Evolutionary conservation across 371 early-diverging fungal genomes (phyloP).

Genomic region (Parasitella parasitica): DNA sequence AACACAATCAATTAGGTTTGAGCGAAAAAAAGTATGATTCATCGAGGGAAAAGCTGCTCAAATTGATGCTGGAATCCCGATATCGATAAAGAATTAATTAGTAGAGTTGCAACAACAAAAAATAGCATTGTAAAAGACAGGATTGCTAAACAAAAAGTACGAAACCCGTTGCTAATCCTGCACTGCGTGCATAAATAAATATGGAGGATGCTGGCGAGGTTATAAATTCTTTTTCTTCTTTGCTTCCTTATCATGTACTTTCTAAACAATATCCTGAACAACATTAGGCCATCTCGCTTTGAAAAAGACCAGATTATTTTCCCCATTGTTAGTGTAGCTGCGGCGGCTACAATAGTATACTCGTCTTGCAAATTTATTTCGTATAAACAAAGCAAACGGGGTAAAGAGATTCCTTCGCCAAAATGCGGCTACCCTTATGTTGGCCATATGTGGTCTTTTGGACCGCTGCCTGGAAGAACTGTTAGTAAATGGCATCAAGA

Average conservation of each 20-base stretch:
- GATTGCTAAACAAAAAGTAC: no score
- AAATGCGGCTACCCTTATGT: slow-evolving; percentile 1
- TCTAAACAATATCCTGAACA: background rate
- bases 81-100: no score
- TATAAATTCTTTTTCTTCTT: background rate
- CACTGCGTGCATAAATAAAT: no score
- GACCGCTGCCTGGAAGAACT: background rate
- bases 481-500: slow-evolving; percentile 17
- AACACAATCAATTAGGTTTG: no score
- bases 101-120: no score
- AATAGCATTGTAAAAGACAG: no score
- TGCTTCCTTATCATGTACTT: background rate
- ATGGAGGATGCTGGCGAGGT: no score
- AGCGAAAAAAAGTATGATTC: no score
- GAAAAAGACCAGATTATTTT: background rate
- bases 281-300: background rate
- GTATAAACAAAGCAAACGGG: background rate
- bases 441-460: slow-evolving; percentile 21
- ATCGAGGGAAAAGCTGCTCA: no score
- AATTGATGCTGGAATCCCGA: no score
- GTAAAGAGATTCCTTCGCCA: slow-evolving; percentile 9
- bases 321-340: background rate
- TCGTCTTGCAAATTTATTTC: background rate
- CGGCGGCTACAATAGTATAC: background rate
- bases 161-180: no score